Evolutionary conservation across 441 rosid genomes (phyloP), one percentile per base, ranked within the genome.

Genomic region (Adansonia madagascariensis): DNA sequence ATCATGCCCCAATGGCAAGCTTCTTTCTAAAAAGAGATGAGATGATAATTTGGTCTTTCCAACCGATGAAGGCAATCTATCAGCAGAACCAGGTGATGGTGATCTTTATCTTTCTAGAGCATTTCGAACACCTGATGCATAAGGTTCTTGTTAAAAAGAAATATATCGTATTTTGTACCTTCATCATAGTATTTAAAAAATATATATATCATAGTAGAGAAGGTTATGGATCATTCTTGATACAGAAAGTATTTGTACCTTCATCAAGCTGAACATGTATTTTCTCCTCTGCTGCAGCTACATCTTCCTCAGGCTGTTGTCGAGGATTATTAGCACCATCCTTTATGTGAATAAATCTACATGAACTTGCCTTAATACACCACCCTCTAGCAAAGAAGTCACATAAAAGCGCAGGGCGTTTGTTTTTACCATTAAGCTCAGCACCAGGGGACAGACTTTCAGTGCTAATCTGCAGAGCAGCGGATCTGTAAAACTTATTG

Each of bases 351-450:
- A 91, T 86, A 85, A 94, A 96, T 87, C 80, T 91, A 85, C 99
- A 96, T 4, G 87, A 87, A 69, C 73, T 86, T 80, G 98, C 98
- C 79, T 81, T 94, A 77, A 84, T 79, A 89, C 99, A 96, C 97
- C 98, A 89, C 43, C 99, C 98, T 86, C 83, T 90, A 44, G 89
- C 88, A 78, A 85, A 96, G 85, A 94, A 96, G 80, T 86, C 84
- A 77, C 98, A 96, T n/a, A 81, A 73, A 67, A 78, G 68, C 1
- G 92, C 93, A 35, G 86, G 80, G 74, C 90, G 92, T 82, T 88
- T 89, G 80, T 80, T 86, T 76, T 46, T 84, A 80, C 83, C 78
- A 44, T 75, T 74, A 49, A 81, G 74, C 62, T 83, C 90, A 27
- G 47, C 50, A 76, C 79, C 68, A 35, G 86, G 87, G 67, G 87